phyloP scores from a whole-genome alignment of 176 grass and related monocot species.

The Eragrostis curvula region DNA sequence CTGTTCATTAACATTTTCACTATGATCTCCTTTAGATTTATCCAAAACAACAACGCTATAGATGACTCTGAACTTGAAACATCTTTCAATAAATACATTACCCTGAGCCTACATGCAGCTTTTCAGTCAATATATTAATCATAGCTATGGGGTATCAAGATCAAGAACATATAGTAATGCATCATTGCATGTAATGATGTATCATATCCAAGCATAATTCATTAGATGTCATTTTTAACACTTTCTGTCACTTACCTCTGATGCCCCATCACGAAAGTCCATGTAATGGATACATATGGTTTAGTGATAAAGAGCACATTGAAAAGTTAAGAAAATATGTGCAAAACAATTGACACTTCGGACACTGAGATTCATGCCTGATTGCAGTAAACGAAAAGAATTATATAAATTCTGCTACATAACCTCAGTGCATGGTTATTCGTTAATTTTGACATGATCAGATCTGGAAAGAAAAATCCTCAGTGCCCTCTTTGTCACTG shows the following conservation, averaged over 20 bases:
- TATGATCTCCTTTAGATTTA: conserved; percentile 13
- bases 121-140: conserved; percentile 6
- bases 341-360: background rate
- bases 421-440: background rate
- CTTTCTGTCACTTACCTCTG: background rate
- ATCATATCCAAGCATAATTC: conserved; percentile 2
- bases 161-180: background rate
- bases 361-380: background rate
- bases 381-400: background rate
- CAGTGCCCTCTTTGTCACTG: background rate
- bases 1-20: background rate
- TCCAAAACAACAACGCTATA: conserved; percentile 1
- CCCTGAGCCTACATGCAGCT: background rate
- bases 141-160: background rate
- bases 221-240: background rate
- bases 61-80: conserved; percentile 2
- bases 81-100: conserved; percentile 5
- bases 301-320: background rate
- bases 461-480: conserved; percentile 7
- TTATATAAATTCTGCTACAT: background rate
- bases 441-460: background rate
- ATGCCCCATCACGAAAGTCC: background rate
- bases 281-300: conserved; percentile 1
- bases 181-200: background rate
- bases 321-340: conserved; percentile 20